Conservation (phyloP, 768 basidiomycete species). For the Panaeolus papilionaceus region DNA sequence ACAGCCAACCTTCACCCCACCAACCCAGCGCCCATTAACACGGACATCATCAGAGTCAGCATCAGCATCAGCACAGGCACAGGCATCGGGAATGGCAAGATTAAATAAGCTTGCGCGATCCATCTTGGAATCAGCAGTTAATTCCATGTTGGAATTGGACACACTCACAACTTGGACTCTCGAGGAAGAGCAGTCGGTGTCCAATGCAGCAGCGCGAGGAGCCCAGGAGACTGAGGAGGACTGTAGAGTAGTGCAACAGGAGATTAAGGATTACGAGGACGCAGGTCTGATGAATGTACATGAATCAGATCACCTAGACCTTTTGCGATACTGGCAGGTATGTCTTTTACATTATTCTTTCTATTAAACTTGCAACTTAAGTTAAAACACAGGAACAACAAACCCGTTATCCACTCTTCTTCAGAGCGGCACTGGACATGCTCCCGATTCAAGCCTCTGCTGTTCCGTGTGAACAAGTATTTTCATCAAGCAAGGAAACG, state of each 20-base stretch:
- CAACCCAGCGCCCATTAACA: background rate
- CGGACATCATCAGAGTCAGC: background rate
- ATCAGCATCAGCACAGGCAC: conserved; percentile 5
- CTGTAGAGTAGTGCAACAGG: no score
- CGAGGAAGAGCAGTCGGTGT: background rate
- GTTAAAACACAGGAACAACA: conserved; percentile 1
- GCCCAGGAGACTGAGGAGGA: no score
- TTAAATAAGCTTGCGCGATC: conserved; percentile 14
- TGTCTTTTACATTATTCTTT: background rate
- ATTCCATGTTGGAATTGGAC: no score
- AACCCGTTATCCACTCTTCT: conserved; percentile 16
- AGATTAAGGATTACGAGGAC: background rate
- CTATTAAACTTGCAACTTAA: background rate
- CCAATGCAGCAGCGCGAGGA: no score
- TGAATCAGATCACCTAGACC: conserved; percentile 16
- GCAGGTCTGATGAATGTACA: conserved; percentile 7
- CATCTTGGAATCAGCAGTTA: background rate
- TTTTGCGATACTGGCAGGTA: conserved; percentile 21
- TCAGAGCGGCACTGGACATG: conserved; percentile 5
- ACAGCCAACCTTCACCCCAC: no score
- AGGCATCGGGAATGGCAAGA: conserved; percentile 9
- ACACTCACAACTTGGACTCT: background rate
- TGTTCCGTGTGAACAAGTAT: conserved; percentile 19
- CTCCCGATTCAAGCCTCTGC: conserved; percentile 21
- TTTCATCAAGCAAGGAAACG: conserved; percentile 21